Conservation (phyloP, 306 rosid species). For the Rosa lucieae region DNA sequence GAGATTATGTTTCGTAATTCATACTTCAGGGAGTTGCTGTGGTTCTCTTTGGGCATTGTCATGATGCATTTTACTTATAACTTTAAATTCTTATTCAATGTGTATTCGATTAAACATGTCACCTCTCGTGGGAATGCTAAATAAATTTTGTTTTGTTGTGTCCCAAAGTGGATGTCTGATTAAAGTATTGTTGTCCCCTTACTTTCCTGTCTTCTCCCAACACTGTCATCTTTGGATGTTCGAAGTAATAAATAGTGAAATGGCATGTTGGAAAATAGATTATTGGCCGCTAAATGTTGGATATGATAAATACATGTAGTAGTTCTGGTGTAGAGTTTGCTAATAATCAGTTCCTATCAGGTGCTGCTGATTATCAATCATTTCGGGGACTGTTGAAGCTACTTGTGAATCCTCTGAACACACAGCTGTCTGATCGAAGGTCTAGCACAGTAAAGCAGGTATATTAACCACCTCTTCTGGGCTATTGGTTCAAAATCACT, state of each 20-base stretch:
- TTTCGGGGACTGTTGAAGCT: slow-evolving; percentile 90
- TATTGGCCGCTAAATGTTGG: background rate
- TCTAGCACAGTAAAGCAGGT: slow-evolving; percentile 99
- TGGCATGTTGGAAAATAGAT: background rate
- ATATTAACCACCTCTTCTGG: slow-evolving; percentile 22
- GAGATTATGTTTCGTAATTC: background rate
- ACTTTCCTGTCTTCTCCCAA: background rate
- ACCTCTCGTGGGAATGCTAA: background rate
- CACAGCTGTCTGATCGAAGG: slow-evolving; percentile 96
- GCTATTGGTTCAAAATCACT: slow-evolving; percentile 18
- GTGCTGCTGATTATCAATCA: slow-evolving; percentile 87
- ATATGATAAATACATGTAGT: background rate
- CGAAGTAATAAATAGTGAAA: background rate
- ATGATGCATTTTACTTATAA: background rate
- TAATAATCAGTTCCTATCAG: slow-evolving; percentile 50
- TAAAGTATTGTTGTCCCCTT: background rate
- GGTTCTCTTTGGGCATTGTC: background rate
- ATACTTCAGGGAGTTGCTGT: background rate
- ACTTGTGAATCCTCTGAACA: slow-evolving; percentile 85
- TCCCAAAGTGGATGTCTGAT: background rate
- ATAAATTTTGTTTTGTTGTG: background rate
- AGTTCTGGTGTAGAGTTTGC: slow-evolving; percentile 4
- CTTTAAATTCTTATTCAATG: background rate
- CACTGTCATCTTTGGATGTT: background rate
- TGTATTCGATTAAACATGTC: background rate